Conservation (phyloP, 2,329 filamentous ascomycete species). For the Venturia effusa region DNA sequence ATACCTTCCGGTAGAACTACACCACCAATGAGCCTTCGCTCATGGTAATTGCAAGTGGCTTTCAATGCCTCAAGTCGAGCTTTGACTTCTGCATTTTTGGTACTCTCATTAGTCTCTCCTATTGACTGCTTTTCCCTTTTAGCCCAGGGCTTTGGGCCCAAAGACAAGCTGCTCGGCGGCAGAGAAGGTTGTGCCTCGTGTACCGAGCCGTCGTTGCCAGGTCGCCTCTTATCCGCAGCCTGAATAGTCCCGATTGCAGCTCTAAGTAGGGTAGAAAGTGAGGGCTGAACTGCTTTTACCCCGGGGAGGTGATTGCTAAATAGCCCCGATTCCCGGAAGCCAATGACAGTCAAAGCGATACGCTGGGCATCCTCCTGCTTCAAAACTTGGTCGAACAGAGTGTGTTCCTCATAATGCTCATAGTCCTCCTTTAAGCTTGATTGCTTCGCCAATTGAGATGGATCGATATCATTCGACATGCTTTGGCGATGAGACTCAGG, state of each 20-base stretch:
- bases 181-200: slow-evolving; percentile 21
- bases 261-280: background rate
- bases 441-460: background rate
- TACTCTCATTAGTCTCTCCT: background rate
- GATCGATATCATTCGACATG: background rate
- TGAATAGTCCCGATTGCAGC: background rate
- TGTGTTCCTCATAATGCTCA: background rate
- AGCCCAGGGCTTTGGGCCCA: slow-evolving; percentile 21
- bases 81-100: slow-evolving; percentile 9
- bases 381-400: slow-evolving; percentile 26
- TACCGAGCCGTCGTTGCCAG: background rate
- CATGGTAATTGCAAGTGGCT: slow-evolving; percentile 59
- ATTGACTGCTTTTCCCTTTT: slow-evolving; percentile 12
- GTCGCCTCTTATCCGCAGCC: slow-evolving; percentile 25
- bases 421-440: background rate
- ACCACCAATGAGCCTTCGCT: slow-evolving; percentile 71
- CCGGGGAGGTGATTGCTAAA: background rate
- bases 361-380: slow-evolving; percentile 48
- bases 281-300: background rate
- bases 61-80: slow-evolving; percentile 35
- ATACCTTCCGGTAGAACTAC: slow-evolving; percentile 75
- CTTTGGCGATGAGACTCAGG: background rate
- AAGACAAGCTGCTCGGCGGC: slow-evolving; percentile 31
- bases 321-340: slow-evolving; percentile 21
- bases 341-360: slow-evolving; percentile 43